phyloP scores from a whole-genome alignment of 768 basidiomycete species.

The Leucogyrophana mollusca region DNA sequence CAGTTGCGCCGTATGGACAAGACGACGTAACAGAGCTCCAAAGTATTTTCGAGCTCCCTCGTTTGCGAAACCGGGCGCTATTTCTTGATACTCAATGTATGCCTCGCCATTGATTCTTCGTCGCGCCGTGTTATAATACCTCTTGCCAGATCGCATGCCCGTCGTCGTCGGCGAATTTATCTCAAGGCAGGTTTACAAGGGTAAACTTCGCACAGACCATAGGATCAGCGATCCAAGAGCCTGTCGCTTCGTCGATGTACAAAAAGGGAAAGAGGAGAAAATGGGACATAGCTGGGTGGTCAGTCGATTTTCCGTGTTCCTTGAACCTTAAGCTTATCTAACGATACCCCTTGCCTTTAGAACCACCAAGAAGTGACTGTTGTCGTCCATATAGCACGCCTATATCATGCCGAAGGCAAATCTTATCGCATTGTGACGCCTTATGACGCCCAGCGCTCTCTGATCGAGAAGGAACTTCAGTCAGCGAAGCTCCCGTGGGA shows the following conservation, averaged over 20 bases:
- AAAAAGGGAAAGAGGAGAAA: slow-evolving; percentile 27
- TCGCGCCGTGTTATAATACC: slow-evolving; percentile 1
- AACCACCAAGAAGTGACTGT: slow-evolving; percentile 55
- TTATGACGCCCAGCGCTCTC: slow-evolving; percentile 67
- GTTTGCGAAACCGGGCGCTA: slow-evolving; percentile 45
- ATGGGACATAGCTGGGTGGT: slow-evolving; percentile 36
- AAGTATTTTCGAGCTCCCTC: slow-evolving; percentile 72
- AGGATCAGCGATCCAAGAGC: slow-evolving; percentile 30
- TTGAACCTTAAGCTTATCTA: too few species aligned
- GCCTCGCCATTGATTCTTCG: slow-evolving; percentile 15
- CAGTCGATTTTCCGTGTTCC: slow-evolving; percentile 3
- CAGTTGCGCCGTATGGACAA: slow-evolving; percentile 79
- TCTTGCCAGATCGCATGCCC: slow-evolving; percentile 73
- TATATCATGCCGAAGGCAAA: slow-evolving; percentile 44
- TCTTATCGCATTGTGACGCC: slow-evolving; percentile 73
- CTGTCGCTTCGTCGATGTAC: slow-evolving; percentile 40
- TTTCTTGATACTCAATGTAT: slow-evolving; percentile 77
- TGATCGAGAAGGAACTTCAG: slow-evolving; percentile 57
- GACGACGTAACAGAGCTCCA: slow-evolving; percentile 63
- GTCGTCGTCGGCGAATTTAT: slow-evolving; percentile 70
- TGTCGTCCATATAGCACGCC: slow-evolving; percentile 51
- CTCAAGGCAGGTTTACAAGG: slow-evolving; percentile 61
- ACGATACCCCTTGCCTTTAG: slow-evolving; percentile 44
- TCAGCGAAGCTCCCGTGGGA: slow-evolving; percentile 46
- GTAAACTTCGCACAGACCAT: slow-evolving; percentile 57